A percentile compares a stretch with the other conserved stretches of the same genome.
Conservation (phyloP, 1,139 yeast species). For the Petasospora rhodanensis region DNA sequence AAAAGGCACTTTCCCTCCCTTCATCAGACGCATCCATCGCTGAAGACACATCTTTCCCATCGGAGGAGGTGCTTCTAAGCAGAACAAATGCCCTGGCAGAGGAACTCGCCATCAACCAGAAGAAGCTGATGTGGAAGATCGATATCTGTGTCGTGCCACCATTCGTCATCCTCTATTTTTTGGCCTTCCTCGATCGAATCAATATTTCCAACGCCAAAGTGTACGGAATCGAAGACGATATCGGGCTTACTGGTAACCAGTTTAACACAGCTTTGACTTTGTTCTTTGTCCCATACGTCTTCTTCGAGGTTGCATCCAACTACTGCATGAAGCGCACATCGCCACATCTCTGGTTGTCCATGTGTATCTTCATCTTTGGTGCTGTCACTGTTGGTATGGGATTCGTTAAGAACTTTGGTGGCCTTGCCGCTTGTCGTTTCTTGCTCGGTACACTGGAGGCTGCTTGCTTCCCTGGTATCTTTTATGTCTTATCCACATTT, state of each 20-base stretch:
- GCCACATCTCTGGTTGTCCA: constrained; percentile 43
- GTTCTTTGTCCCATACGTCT: constrained; percentile 36
- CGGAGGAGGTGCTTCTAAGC: constrained; percentile 20
- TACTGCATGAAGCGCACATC: constrained; percentile 44
- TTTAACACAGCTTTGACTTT: constrained; percentile 31
- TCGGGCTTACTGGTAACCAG: constrained; percentile 44
- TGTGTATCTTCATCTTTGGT: constrained; percentile 35
- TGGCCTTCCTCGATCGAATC: constrained; percentile 55
- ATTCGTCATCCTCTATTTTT: constrained; percentile 48
- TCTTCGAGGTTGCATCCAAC: constrained; percentile 50
- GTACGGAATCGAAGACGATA: constrained; percentile 35
- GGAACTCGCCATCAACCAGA: constrained; percentile 39
- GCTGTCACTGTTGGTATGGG: constrained; percentile 45
- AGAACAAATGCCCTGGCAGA: constrained; percentile 37
- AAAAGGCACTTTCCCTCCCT: constrained; percentile 4
- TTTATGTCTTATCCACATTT: constrained; percentile 37
- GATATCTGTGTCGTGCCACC: constrained; percentile 52
- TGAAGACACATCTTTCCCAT: constrained; percentile 9
- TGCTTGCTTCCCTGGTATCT: constrained; percentile 49
- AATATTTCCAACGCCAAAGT: constrained; percentile 51
- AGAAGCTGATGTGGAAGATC: constrained; percentile 40
- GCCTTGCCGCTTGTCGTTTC: constrained; percentile 43
- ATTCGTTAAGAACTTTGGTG: constrained; percentile 41
- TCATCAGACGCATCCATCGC: neutral
- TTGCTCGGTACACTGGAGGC: constrained; percentile 53